Conservation (phyloP, 768 basidiomycete genomes). For the Atractiella rhizophila region DNA sequence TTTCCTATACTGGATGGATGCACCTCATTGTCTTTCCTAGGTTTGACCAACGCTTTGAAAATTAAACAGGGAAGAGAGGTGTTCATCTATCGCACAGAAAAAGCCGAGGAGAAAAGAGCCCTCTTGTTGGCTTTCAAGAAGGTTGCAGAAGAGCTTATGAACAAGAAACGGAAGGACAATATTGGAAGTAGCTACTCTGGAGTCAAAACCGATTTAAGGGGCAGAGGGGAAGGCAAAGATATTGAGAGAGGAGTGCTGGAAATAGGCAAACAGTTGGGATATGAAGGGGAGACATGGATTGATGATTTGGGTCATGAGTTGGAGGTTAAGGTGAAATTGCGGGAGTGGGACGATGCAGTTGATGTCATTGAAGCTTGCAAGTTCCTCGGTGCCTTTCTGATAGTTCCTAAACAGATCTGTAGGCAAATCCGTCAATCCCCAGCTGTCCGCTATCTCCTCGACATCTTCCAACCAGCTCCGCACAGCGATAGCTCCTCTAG, state of each 20-base stretch:
- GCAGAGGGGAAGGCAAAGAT: no score
- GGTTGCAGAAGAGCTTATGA: slow-evolving; percentile 69
- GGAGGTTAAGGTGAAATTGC: slow-evolving; percentile 65
- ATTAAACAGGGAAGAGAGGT: slow-evolving; percentile 78
- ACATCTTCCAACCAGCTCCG: slow-evolving; percentile 12
- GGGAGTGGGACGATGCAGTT: slow-evolving; percentile 73
- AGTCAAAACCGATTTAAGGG: no score
- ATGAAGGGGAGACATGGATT: no score
- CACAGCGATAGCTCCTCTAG: slow-evolving; percentile 14
- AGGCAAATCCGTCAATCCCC: slow-evolving; percentile 28
- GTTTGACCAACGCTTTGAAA: slow-evolving; percentile 87
- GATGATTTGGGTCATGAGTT: slow-evolving; percentile 78
- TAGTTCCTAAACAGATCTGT: no score
- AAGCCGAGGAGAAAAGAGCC: slow-evolving; percentile 54
- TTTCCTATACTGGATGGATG: background rate
- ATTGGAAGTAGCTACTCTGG: no score
- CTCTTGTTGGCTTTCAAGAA: slow-evolving; percentile 66
- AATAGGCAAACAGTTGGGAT: no score
- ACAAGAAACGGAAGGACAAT: slow-evolving; percentile 59
- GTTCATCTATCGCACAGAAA: slow-evolving; percentile 72
- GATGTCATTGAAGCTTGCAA: slow-evolving; percentile 36
- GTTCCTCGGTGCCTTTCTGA: background rate
- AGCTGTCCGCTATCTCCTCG: slow-evolving; percentile 8
- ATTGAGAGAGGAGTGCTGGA: no score
- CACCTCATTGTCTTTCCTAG: slow-evolving; percentile 19